Conservation (phyloP, 257 asterid species). For the Haberlea rhodopensis region DNA sequence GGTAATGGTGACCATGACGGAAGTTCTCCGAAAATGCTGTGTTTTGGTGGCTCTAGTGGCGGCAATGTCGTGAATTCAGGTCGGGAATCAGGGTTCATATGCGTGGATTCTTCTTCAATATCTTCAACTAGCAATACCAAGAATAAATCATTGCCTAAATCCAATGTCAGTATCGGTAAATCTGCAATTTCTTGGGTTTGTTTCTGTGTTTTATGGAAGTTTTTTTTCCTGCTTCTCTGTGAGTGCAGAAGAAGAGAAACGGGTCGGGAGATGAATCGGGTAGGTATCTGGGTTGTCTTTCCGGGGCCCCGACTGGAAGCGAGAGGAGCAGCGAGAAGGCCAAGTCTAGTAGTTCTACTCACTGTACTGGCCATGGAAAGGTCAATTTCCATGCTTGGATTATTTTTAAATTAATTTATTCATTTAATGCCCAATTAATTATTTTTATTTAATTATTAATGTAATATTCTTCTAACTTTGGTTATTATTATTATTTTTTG, state of each 20-base stretch:
- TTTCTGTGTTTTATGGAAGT: not conserved
- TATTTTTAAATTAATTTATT: not conserved
- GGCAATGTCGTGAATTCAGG: conserved; percentile 23
- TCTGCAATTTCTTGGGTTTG: not conserved
- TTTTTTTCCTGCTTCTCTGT: not conserved
- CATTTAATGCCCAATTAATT: not conserved
- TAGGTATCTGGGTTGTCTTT: conserved; percentile 21
- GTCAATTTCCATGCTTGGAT: conserved; percentile 27
- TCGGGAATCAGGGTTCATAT: conserved; percentile 39
- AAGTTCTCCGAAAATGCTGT: conserved; percentile 54
- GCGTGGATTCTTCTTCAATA: conserved; percentile 48
- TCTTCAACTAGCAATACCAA: conserved; percentile 30
- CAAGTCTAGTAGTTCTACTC: conserved; percentile 33
- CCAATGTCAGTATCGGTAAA: conserved; percentile 22
- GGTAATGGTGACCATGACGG: too few species aligned
- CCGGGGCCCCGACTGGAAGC: conserved; percentile 35
- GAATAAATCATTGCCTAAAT: conserved; percentile 22
- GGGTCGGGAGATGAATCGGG: conserved; percentile 34
- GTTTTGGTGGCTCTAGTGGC: conserved; percentile 51
- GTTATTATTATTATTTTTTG: conserved; percentile 11
- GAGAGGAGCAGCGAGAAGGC: conserved; percentile 49
- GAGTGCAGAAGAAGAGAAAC: conserved; percentile 45
- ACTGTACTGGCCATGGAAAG: conserved; percentile 60
- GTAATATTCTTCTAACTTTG: not conserved
- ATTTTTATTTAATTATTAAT: too few species aligned